Evolutionary conservation across 192 early-diverging fungal species (phyloP).

Genomic region (Oehlia diaphana): DNA sequence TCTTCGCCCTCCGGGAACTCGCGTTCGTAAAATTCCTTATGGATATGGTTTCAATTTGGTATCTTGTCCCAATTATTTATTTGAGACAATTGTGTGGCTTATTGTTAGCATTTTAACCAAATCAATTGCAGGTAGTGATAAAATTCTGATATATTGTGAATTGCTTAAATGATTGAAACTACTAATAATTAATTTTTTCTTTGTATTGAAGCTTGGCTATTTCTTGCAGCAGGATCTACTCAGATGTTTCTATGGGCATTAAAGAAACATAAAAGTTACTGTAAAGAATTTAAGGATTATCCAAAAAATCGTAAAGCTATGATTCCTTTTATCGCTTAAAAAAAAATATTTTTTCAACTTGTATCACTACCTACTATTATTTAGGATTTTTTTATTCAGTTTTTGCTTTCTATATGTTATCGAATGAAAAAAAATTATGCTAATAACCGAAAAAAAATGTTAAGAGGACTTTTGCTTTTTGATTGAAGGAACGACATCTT

Average conservation of each 20-base stretch:
- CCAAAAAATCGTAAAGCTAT: conserved; percentile 82
- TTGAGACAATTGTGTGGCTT: conserved; percentile 84
- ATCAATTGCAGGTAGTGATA: conserved; percentile 53
- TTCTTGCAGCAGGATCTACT: conserved; percentile 68
- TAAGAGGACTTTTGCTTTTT: background rate
- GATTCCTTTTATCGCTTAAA: conserved; percentile 66
- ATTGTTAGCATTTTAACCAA: conserved; percentile 73
- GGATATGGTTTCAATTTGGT: conserved; percentile 92
- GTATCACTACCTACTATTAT: too few species aligned
- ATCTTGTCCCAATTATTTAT: conserved; percentile 92
- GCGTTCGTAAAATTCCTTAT: conserved; percentile 80
- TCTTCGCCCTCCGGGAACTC: conserved; percentile 87
- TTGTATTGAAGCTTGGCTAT: conserved; percentile 51
- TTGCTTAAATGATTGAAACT: background rate
- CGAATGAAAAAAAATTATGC: too few species aligned
- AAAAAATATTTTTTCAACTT: background rate
- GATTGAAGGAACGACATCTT: background rate
- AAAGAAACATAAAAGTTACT: conserved; percentile 93
- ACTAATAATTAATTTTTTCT: background rate
- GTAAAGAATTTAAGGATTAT: conserved; percentile 88
- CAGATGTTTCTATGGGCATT: conserved; percentile 96
- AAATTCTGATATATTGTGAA: background rate
- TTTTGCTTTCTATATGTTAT: too few species aligned
- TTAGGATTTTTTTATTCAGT: too few species aligned
- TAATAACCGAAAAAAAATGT: background rate